Conservation (phyloP, 805 yeast genomes). For the Starmera pachycereana region DNA sequence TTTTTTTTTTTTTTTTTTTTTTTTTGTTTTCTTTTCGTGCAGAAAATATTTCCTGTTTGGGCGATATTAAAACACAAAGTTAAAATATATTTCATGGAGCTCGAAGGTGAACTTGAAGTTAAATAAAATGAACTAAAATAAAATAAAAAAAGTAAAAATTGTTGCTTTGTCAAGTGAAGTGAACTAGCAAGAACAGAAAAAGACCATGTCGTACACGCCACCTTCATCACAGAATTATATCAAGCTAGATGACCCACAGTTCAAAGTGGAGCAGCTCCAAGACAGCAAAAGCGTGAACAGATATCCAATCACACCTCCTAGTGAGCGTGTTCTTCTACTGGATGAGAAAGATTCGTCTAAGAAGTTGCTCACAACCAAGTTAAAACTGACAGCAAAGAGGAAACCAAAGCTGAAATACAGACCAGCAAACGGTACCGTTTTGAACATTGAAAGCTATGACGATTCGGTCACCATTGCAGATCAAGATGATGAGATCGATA, state of each 20-base stretch:
- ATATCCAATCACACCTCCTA: slow-evolving; percentile 6
- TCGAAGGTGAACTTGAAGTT: too few species aligned
- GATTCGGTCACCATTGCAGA: slow-evolving; percentile 16
- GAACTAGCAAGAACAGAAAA: too few species aligned
- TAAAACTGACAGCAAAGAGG: slow-evolving; percentile 13
- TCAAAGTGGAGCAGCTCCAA: too few species aligned
- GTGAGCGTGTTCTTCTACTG: background rate
- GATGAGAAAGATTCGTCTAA: background rate
- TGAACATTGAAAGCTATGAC: slow-evolving; percentile 24
- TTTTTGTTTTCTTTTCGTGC: too few species aligned
- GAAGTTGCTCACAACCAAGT: background rate
- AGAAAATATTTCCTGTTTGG: too few species aligned
- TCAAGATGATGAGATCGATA: slow-evolving; percentile 23
- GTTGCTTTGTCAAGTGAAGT: background rate
- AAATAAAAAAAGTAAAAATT: too few species aligned
- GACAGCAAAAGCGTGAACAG: background rate
- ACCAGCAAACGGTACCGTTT: slow-evolving; percentile 35
- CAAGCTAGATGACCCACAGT: background rate
- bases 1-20: too few species aligned
- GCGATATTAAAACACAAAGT: too few species aligned
- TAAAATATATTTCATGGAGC: too few species aligned
- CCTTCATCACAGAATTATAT: background rate
- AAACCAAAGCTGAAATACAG: slow-evolving; percentile 37
- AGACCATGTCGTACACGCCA: background rate
- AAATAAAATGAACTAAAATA: too few species aligned